phyloP scores from a whole-genome alignment of 192 early-diverging fungal genomes.

The Dissophora ornata region DNA sequence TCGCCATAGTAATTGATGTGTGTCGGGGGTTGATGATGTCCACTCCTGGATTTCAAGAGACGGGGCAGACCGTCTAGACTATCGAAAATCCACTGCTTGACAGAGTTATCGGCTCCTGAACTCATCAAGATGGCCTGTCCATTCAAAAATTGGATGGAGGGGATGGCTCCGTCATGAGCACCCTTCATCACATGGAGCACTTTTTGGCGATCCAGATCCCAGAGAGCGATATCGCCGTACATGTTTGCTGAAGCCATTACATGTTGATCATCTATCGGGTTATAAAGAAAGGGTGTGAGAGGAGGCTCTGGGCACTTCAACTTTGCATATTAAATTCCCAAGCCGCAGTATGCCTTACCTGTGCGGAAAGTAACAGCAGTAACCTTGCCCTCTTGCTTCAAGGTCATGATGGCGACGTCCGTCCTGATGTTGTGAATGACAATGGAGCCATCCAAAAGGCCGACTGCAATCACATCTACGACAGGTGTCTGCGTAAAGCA shows the following conservation, averaged over 20 bases:
- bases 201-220: conserved; percentile 87
- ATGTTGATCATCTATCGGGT: conserved; percentile 72
- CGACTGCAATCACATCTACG: conserved; percentile 94
- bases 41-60: conserved; percentile 84
- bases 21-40: conserved; percentile 89
- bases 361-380: conserved; percentile 93
- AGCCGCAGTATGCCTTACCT: no score
- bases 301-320: no score
- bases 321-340: no score
- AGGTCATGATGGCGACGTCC: conserved; percentile 80
- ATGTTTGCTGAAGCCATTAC: conserved; percentile 93
- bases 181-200: conserved; percentile 84
- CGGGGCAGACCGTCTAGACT: conserved; percentile 80
- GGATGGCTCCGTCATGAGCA: conserved; percentile 84
- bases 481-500: conserved; percentile 88
- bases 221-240: conserved; percentile 89
- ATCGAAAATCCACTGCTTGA: conserved; percentile 99
- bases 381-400: conserved; percentile 89
- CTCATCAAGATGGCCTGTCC: conserved; percentile 90
- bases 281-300: conserved; percentile 5
- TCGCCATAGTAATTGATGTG: conserved; percentile 69
- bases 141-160: conserved; percentile 81
- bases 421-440: conserved; percentile 86
- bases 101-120: conserved; percentile 89
- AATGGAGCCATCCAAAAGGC: conserved; percentile 88